Evolutionary conservation across 139 green algal genomes (phyloP).

Genomic region (Coelastrella sp.): DNA sequence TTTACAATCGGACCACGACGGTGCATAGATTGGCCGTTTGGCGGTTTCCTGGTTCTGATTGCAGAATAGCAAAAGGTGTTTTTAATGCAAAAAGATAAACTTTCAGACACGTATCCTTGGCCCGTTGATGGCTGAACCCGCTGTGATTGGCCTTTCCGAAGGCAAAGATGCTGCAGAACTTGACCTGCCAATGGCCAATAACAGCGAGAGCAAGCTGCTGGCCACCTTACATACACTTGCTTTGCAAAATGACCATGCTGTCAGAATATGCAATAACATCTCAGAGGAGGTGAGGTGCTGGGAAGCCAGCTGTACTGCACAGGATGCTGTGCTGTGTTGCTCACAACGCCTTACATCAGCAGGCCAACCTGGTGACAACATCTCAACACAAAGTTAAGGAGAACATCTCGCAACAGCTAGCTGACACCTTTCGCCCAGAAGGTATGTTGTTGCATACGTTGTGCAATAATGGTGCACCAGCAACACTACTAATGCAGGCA

Average conservation of each 20-base stretch:
- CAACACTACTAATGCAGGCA: background rate
- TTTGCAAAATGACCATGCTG: conserved; percentile 1
- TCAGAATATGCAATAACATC: background rate
- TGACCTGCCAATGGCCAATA: background rate
- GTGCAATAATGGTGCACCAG: background rate
- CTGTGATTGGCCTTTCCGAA: background rate
- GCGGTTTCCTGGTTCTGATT: too few species aligned
- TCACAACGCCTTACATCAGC: background rate
- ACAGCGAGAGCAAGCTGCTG: background rate
- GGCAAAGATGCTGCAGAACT: background rate
- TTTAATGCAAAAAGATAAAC: too few species aligned
- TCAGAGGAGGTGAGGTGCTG: background rate
- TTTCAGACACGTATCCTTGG: too few species aligned
- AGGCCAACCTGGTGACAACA: conserved; percentile 4
- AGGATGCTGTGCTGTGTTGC: background rate
- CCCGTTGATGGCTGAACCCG: background rate
- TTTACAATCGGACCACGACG: too few species aligned
- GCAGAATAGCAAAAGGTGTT: too few species aligned
- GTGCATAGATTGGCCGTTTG: too few species aligned
- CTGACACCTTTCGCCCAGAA: conserved; percentile 3
- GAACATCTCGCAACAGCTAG: background rate
- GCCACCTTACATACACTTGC: background rate
- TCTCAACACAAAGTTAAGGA: conserved; percentile 14
- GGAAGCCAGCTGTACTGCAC: conserved; percentile 10
- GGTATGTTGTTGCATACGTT: background rate